Evolutionary conservation across 805 yeast species (phyloP).

Genomic region (Wickerhamiella lipophila): DNA sequence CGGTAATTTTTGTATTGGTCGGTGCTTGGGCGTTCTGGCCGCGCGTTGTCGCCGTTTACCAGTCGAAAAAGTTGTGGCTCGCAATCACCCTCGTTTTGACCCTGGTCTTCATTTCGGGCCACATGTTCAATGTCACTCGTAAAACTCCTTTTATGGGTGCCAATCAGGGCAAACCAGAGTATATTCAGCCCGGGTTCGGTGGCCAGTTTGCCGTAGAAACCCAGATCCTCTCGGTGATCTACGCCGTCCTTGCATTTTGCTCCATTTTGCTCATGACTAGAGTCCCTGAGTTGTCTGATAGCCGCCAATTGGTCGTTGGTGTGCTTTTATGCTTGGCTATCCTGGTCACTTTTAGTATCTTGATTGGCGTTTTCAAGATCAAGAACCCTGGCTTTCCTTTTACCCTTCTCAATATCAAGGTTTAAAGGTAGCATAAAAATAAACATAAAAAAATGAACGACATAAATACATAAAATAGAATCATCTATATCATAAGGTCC

Average conservation of each 20-base stretch:
- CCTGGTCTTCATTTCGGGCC: slow-evolving; percentile 69
- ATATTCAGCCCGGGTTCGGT: slow-evolving; percentile 55
- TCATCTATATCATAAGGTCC: not conserved
- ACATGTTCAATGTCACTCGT: slow-evolving; percentile 87
- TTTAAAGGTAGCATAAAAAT: not conserved
- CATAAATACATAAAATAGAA: not conserved
- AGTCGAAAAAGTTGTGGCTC: slow-evolving; percentile 60
- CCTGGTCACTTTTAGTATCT: slow-evolving; percentile 47
- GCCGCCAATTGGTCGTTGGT: slow-evolving; percentile 39
- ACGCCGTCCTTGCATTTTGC: slow-evolving; percentile 49
- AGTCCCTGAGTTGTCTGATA: slow-evolving; percentile 38
- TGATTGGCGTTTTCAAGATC: slow-evolving; percentile 51
- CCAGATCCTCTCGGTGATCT: slow-evolving; percentile 54
- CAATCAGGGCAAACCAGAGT: slow-evolving; percentile 34
- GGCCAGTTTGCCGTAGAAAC: slow-evolving; percentile 80
- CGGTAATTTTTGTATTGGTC: slow-evolving; percentile 13
- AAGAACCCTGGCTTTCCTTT: slow-evolving; percentile 74
- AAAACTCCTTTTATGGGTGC: slow-evolving; percentile 40
- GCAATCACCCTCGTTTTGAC: slow-evolving; percentile 47
- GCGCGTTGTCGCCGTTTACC: slow-evolving; percentile 32
- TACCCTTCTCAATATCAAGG: slow-evolving; percentile 33
- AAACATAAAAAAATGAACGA: not conserved
- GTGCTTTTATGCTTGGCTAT: slow-evolving; percentile 34
- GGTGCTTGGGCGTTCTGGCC: slow-evolving; percentile 18
- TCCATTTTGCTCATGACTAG: slow-evolving; percentile 47